Evolutionary conservation across 2,329 filamentous ascomycete species (phyloP).

Genomic region (Diaporthe batatas): DNA sequence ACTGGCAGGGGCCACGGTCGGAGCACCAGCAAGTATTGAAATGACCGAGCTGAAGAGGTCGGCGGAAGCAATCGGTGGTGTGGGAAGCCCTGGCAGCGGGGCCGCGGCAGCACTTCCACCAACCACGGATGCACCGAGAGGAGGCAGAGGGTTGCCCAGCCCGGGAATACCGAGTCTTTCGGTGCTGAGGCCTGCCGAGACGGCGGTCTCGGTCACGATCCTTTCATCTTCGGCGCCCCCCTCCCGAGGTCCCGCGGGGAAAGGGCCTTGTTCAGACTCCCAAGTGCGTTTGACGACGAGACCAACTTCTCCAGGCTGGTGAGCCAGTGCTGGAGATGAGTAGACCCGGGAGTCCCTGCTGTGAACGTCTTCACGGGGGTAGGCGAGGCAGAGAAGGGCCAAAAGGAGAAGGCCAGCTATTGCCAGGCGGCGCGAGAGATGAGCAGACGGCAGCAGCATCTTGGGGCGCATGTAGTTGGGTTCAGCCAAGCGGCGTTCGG

Average conservation of each 20-base stretch:
- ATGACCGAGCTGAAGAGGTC: conserved; percentile 38
- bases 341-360: conserved; percentile 29
- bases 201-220: not conserved
- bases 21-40: conserved; percentile 37
- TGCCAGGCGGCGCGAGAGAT: conserved; percentile 30
- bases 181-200: not conserved
- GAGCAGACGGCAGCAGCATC: conserved; percentile 41
- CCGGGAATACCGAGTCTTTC: conserved; percentile 28
- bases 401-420: conserved; percentile 22
- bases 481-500: not conserved
- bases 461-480: conserved; percentile 9
- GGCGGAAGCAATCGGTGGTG: not conserved
- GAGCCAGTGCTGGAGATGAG: conserved; percentile 8
- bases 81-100: conserved; percentile 28
- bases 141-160: conserved; percentile 15
- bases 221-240: not conserved
- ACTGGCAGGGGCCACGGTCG: conserved; percentile 26
- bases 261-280: conserved; percentile 39
- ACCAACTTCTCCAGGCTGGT: not conserved
- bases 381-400: conserved; percentile 35
- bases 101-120: conserved; percentile 14
- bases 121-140: conserved; percentile 32
- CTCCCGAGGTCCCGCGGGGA: conserved; percentile 1
- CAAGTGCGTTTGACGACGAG: conserved; percentile 30
- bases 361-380: conserved; percentile 34